Evolutionary conservation across 2,329 filamentous ascomycete species (phyloP).

Genomic region (Aspergillus aculeatinus): DNA sequence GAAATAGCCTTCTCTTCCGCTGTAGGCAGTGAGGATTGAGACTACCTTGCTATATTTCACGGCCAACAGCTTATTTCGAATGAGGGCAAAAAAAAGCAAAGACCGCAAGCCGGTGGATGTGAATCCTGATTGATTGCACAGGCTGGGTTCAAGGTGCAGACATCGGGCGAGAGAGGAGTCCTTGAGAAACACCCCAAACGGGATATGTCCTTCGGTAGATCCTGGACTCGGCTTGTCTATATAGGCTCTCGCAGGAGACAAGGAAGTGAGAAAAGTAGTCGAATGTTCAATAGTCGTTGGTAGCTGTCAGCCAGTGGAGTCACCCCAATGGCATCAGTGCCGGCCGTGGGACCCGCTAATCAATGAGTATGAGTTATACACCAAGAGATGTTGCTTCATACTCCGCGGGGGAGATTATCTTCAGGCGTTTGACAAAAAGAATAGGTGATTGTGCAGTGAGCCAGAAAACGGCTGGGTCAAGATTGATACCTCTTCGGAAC

Average conservation of each 20-base stretch:
- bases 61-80: not conserved
- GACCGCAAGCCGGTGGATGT: constrained; percentile 13
- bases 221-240: constrained; percentile 9
- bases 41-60: not conserved
- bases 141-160: constrained; percentile 15
- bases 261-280: not conserved
- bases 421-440: not conserved
- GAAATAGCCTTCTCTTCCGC: not conserved
- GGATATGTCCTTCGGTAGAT: not conserved
- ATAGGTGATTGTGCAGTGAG: not conserved
- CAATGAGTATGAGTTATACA: constrained; percentile 10
- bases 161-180: constrained; percentile 10
- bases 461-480: not conserved
- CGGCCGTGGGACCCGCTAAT: constrained; percentile 10
- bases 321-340: too few species aligned
- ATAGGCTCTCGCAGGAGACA: constrained; percentile 3
- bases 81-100: constrained; percentile 18
- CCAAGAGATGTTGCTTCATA: not conserved
- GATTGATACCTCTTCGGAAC: not conserved
- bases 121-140: constrained; percentile 6
- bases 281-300: not conserved
- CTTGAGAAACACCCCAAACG: constrained; percentile 4
- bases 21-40: not conserved
- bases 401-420: not conserved
- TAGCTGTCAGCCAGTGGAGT: not conserved